Base-by-base conservation (phyloP, 2,329 filamentous ascomycete genomes). In the Cordyceps cicadae region DNA sequence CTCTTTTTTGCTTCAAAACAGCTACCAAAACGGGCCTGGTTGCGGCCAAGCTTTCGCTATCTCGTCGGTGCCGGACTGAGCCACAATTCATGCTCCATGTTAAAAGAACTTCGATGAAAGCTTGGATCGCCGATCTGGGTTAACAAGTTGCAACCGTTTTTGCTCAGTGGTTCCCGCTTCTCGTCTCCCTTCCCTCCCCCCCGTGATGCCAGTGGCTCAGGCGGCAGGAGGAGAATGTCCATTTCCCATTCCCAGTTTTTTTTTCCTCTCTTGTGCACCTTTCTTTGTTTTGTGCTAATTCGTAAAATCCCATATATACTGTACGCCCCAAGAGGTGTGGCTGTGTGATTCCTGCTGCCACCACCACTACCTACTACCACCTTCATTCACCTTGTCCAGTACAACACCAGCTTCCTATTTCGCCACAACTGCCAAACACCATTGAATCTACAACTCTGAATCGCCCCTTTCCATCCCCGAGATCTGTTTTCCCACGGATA, bases 261-360 rank as follows among this genome's bases (percentile, higher is more conserved):
- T 43, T 17, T 14, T 43, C 6, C 26, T 48, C 41, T 5, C 34
- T 43, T 17, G n/a, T 29, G 21, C 43, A 26, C 54, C n/a, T 56
- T 45, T 26, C 24, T 24, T 41, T 41, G 19, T 15, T 50, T 49
- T 51, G 45, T 41, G 46, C 55, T 46, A 58, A 29, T 58, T 58
- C 8, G 21, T 15, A 11, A 51, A 58, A 58, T 58, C 19, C 48
- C 56, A 59, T 59, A 59, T 59, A 59, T 51, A 52, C 45, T 45
- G 26, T 49, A 39, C 56, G 43, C 56, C 56, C 45, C 37, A 59
- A 59, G 48, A 52, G 8, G 26, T 59, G 56, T 59, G 56, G 56
- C 56, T 59, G 45, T 17, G 41, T n/a, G 37, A 11, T 26, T 32
- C 24, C 26, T 39, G 32, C 34, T 34, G 19, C 53, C 17, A 46